Evolutionary conservation across 2,329 filamentous ascomycete species (phyloP).

Genomic region (Cercospora citrullina): DNA sequence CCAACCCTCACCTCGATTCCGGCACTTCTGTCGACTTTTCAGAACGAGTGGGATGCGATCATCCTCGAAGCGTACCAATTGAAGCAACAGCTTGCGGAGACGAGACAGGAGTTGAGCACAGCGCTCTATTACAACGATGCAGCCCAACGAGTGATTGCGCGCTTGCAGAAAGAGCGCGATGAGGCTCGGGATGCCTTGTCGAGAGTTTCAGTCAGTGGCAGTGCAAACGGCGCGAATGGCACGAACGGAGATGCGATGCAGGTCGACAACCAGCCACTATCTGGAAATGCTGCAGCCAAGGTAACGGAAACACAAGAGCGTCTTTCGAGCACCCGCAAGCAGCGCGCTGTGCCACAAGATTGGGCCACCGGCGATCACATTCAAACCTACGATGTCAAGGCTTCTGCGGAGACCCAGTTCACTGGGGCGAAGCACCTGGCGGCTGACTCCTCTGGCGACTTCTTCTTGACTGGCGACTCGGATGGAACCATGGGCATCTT

Average conservation of each 20-base stretch:
- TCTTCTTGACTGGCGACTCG: conserved; percentile 73
- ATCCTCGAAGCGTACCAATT: conserved; percentile 90
- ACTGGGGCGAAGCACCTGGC: conserved; percentile 60
- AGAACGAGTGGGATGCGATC: conserved; percentile 96
- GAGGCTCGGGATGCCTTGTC: conserved; percentile 88
- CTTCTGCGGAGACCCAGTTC: conserved; percentile 59
- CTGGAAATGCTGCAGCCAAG: conserved; percentile 67
- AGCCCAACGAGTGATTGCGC: conserved; percentile 90
- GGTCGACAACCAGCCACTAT: conserved; percentile 76
- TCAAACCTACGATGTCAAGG: conserved; percentile 56
- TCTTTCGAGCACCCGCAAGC: conserved; percentile 86
- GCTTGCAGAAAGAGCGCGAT: conserved; percentile 85
- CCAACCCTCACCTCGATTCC: conserved; percentile 95
- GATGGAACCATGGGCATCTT: conserved; percentile 76
- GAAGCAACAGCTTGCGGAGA: conserved; percentile 84
- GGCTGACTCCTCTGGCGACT: conserved; percentile 60
- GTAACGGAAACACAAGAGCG: conserved; percentile 78
- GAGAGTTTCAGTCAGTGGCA: conserved; percentile 70
- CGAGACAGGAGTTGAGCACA: conserved; percentile 87
- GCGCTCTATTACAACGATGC: conserved; percentile 97
- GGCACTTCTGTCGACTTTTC: conserved; percentile 87
- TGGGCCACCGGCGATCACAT: conserved; percentile 80
- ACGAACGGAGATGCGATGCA: conserved; percentile 83
- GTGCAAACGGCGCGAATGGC: conserved; percentile 40
- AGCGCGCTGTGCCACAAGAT: conserved; percentile 78